Percentiles rank a stretch among this genome's conserved stretches.
Evolutionary conservation across 495 filamentous ascomycete species (phyloP).

Genomic region (Elasticomyces elasticus): DNA sequence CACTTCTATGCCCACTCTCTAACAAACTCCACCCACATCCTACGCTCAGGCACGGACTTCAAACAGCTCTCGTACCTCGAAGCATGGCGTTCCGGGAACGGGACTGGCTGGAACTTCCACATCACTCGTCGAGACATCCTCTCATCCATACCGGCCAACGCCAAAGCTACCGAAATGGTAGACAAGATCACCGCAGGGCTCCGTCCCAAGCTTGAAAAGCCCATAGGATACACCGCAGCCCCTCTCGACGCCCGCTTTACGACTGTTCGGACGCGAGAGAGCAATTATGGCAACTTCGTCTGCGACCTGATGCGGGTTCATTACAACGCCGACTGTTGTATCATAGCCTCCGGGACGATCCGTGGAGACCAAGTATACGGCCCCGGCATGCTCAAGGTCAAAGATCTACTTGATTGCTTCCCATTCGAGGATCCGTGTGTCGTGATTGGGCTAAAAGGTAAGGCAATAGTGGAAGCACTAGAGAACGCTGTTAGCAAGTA

Average conservation of each 20-base stretch:
- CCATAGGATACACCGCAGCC: slow-evolving; percentile 67
- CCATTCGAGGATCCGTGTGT: slow-evolving; percentile 89
- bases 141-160: slow-evolving; percentile 53
- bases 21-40: slow-evolving; percentile 66
- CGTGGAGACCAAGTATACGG: slow-evolving; percentile 83
- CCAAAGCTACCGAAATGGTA: slow-evolving; percentile 46
- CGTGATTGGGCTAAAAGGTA: slow-evolving; percentile 56
- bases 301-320: slow-evolving; percentile 82
- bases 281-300: slow-evolving; percentile 80
- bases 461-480: slow-evolving; percentile 59
- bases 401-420: slow-evolving; percentile 60
- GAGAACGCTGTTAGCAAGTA: slow-evolving; percentile 74
- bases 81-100: slow-evolving; percentile 40
- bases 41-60: slow-evolving; percentile 80
- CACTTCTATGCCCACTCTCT: slow-evolving; percentile 72
- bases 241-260: slow-evolving; percentile 79
- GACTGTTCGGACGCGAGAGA: slow-evolving; percentile 65
- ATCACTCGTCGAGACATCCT: slow-evolving; percentile 66
- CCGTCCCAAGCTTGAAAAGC: slow-evolving; percentile 65
- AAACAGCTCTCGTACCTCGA: slow-evolving; percentile 86
- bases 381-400: slow-evolving; percentile 61
- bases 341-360: slow-evolving; percentile 86
- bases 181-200: slow-evolving; percentile 59
- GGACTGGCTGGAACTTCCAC: slow-evolving; percentile 59
- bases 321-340: slow-evolving; percentile 64